Conservation (phyloP, 2,329 filamentous ascomycete genomes). For the Ophiostoma perfectum region DNA sequence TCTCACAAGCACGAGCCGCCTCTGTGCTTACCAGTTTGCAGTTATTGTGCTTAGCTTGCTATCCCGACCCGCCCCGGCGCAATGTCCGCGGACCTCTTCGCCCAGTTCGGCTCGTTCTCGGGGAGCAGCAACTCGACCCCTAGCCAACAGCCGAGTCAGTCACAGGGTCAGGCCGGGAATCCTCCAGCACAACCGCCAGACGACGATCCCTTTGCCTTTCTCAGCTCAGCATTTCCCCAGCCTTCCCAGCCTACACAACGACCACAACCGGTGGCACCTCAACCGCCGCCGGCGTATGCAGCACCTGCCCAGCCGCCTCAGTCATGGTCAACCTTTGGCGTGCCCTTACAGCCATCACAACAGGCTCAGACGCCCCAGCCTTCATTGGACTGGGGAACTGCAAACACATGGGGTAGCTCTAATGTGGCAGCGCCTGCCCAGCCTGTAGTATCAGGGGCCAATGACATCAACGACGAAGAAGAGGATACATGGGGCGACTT, state of each 20-base stretch:
- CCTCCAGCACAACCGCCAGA: slow-evolving; percentile 20
- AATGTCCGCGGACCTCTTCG: slow-evolving; percentile 64
- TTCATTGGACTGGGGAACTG: slow-evolving; percentile 14
- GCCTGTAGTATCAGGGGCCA: neutral
- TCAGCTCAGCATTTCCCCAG: slow-evolving; percentile 28
- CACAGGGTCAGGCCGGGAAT: neutral
- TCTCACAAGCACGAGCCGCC: no score
- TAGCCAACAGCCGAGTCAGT: slow-evolving; percentile 29
- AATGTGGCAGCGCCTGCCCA: slow-evolving; percentile 20
- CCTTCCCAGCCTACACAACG: slow-evolving; percentile 9
- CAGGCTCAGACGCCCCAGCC: slow-evolving; percentile 8
- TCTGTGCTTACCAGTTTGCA: neutral
- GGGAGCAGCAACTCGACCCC: slow-evolving; percentile 30
- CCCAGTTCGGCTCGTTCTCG: slow-evolving; percentile 53
- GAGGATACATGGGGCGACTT: slow-evolving; percentile 66
- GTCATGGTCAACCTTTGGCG: slow-evolving; percentile 13
- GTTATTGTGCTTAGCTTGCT: neutral
- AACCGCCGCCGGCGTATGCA: slow-evolving; percentile 14
- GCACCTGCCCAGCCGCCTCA: slow-evolving; percentile 21
- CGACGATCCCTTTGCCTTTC: slow-evolving; percentile 34
- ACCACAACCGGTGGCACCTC: slow-evolving; percentile 1
- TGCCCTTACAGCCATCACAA: neutral
- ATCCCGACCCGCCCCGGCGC: neutral
- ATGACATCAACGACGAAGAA: slow-evolving; percentile 37
- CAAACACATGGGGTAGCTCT: slow-evolving; percentile 22